These are phyloP conservation scores for Fraxinus ornus DNA, from an alignment of 305 asterid genomes.

Conservation along the genomic window DNA sequence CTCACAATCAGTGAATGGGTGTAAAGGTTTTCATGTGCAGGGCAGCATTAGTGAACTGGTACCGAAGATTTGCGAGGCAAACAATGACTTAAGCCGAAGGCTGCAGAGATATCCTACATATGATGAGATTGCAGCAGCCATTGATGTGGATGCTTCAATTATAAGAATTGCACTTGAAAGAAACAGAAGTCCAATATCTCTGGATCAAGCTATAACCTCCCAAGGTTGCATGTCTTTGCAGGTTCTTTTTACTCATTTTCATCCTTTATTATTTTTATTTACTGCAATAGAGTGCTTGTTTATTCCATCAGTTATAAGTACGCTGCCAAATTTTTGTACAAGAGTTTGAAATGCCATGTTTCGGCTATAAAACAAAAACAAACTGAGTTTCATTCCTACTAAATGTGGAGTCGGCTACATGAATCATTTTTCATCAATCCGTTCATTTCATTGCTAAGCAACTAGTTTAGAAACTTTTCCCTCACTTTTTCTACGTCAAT, in stretches of 20 bases:
- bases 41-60: constrained; percentile 52
- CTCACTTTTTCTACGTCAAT: background rate
- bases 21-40: constrained; percentile 48
- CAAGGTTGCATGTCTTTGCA: constrained; percentile 53
- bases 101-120: constrained; percentile 47
- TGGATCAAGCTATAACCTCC: constrained; percentile 40
- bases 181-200: constrained; percentile 48
- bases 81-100: constrained; percentile 38
- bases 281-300: background rate
- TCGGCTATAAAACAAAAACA: too few species aligned
- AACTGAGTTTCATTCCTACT: too few species aligned
- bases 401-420: background rate
- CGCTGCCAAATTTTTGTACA: background rate
- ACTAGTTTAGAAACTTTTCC: background rate
- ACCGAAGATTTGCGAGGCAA: constrained; percentile 59
- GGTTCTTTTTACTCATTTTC: constrained; percentile 35
- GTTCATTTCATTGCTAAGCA: background rate
- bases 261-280: background rate
- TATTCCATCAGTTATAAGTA: background rate
- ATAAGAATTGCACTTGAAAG: constrained; percentile 52
- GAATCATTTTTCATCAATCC: background rate
- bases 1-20: constrained; percentile 43
- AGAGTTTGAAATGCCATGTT: too few species aligned
- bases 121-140: constrained; percentile 49
- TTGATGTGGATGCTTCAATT: constrained; percentile 31